Conservation (phyloP, 129 eudicot genomes). For the Glebionis coronaria region DNA sequence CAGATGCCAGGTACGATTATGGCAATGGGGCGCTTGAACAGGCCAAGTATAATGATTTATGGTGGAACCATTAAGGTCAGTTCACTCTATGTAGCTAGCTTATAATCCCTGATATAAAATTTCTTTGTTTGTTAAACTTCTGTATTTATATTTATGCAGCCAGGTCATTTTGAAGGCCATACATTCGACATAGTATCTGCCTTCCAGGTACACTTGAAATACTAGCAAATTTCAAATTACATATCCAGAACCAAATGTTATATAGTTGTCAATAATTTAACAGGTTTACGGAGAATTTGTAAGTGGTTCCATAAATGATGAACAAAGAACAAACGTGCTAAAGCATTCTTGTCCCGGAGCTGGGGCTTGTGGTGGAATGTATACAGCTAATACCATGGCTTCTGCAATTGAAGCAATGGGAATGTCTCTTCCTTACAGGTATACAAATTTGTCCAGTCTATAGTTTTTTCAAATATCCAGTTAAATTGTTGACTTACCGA, state of each 20-base stretch:
- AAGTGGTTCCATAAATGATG: constrained; percentile 82
- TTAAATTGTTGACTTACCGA: not conserved
- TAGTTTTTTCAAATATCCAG: not conserved
- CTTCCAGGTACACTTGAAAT: too few species aligned
- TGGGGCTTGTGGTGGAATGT: constrained; percentile 99
- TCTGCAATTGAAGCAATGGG: constrained; percentile 98
- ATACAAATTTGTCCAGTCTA: not conserved
- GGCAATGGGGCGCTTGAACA: too few species aligned
- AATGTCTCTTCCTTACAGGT: constrained; percentile 99
- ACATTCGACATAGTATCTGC: too few species aligned
- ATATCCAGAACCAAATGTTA: not conserved
- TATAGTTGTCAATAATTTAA: constrained; percentile 3
- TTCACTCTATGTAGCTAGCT: too few species aligned
- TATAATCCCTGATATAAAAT: too few species aligned
- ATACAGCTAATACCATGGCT: constrained; percentile 95
- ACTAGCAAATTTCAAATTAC: too few species aligned
- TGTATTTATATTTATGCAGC: too few species aligned
- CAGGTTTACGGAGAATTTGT: constrained; percentile 95
- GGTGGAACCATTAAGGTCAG: too few species aligned
- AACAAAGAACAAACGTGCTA: constrained; percentile 72
- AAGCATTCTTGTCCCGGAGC: constrained; percentile 98
- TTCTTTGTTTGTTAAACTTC: too few species aligned
- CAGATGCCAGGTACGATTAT: too few species aligned
- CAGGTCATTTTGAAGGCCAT: too few species aligned
- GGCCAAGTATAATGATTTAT: too few species aligned